Base-by-base conservation (phyloP, 2,329 filamentous ascomycete genomes). In the Fusarium sp. region DNA sequence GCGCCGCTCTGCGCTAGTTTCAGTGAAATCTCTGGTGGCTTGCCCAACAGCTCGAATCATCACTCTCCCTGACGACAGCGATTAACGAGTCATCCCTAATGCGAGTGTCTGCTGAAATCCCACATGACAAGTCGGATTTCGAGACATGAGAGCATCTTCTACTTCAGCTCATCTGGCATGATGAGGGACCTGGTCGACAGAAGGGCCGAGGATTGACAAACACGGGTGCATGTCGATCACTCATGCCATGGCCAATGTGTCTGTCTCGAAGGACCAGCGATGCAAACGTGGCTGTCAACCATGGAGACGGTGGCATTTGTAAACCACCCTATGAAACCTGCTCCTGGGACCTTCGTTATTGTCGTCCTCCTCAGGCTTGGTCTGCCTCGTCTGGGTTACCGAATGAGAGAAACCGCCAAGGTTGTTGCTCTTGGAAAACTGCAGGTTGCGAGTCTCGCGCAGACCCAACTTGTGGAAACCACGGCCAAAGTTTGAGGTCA, bases 1-100 rank as follows among this genome's bases (percentile, higher is more conserved):
- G 63, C 35, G 45, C 27, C 36, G 45, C 38, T 52, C 47, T 52
- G 56, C 68, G 45, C 65, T 68, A 60, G 68, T 56, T 36, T 63
- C 25, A 40, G 59, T 40, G 16, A 52, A 59, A 57, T 56, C 47
- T 29, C 22, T 47, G 47, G 25, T 69, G 63, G 54, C 66, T 71
- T 57, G 63, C 20, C 33, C 47, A 35, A 31, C 5, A 61, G 31
- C 27, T 50, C 18, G n/a, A 50, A 50, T 50, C 38, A 25, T 27
- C 13, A 31, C 40, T 31, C 42, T 36, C 36, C 27, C 29, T 31
- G 38, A 9, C 22, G 36, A n/a, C 35, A 25, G 35, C 20, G 10
- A 33, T 36, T 22, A 52, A 47, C 54, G 50, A 42, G 33, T 22
- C 22, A 25, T 29, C 38, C 29, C 59, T 20, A 25, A 52, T 61